A percentile compares a stretch with the other conserved stretches of the same genome.
phyloP scores from a whole-genome alignment of 2,329 filamentous ascomycete genomes.

The Penicillium sp. region DNA sequence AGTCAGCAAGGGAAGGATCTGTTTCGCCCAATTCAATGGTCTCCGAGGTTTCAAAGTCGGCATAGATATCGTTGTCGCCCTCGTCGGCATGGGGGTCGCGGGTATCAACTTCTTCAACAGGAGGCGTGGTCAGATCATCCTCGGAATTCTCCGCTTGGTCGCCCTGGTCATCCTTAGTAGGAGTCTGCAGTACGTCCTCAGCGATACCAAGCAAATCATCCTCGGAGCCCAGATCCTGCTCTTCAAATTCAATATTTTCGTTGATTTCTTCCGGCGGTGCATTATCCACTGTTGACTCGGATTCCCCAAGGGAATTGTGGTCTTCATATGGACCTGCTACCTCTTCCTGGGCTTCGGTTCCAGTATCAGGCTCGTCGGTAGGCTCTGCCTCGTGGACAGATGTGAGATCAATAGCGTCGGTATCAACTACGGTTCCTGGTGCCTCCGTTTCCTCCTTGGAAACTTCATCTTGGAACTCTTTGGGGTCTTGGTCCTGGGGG shows the following conservation, averaged over 20 bases:
- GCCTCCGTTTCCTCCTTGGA: constrained; percentile 13
- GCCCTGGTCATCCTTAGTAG: constrained; percentile 18
- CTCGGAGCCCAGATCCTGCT: constrained; percentile 23
- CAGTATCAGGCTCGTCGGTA: constrained; percentile 9
- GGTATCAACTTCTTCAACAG: constrained; percentile 16
- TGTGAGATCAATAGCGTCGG: constrained; percentile 16
- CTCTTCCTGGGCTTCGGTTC: constrained; percentile 15
- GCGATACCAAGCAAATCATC: constrained; percentile 39
- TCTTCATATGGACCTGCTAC: constrained; percentile 15
- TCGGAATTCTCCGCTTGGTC: constrained; percentile 14
- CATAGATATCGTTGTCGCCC: constrained; percentile 43
- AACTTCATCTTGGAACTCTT: constrained; percentile 12
- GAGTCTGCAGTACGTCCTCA: constrained; percentile 38
- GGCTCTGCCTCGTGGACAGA: constrained; percentile 14
- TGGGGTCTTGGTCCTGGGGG: constrained; percentile 11
- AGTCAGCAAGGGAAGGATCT: constrained; percentile 22
- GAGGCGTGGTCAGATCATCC: constrained; percentile 18
- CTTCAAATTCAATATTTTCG: constrained; percentile 12
- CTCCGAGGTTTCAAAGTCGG: constrained; percentile 38
- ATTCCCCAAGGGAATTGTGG: constrained; percentile 18
- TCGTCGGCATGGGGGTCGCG: constrained; percentile 33
- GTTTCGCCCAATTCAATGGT: constrained; percentile 23
- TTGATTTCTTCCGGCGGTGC: constrained; percentile 8
- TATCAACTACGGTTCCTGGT: constrained; percentile 12
- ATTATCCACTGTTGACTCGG: constrained; percentile 18